A percentile compares a stretch with the other conserved stretches of the same genome.
Conservation (phyloP, 2,329 filamentous ascomycete genomes). For the Aspergillus sojae region DNA sequence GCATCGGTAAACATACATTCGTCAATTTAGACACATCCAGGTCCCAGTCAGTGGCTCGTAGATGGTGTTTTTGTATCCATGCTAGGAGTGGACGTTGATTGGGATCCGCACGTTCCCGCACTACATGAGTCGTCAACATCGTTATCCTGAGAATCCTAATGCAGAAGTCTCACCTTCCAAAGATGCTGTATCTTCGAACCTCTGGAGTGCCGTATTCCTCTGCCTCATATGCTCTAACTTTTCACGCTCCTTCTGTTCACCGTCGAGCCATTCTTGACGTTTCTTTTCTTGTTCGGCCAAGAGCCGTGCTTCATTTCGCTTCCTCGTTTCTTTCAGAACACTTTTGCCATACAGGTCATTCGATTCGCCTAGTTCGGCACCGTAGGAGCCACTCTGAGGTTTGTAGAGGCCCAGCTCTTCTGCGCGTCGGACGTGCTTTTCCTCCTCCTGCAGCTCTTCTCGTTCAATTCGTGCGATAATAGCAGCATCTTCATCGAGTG, state of each 20-base stretch:
- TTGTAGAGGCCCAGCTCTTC: constrained; percentile 46
- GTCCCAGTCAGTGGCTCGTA: constrained; percentile 39
- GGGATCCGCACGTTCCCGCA: constrained; percentile 42
- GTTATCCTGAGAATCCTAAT: neutral
- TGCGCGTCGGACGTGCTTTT: constrained; percentile 39
- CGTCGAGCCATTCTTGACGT: constrained; percentile 55
- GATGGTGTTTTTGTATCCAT: constrained; percentile 47
- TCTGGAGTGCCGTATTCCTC: constrained; percentile 40
- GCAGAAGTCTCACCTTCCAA: constrained; percentile 36
- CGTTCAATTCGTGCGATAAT: constrained; percentile 49
- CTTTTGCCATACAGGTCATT: constrained; percentile 47
- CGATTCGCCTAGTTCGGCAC: constrained; percentile 43
- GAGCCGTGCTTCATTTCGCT: constrained; percentile 43
- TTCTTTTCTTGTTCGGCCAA: constrained; percentile 50
- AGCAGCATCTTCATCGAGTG: constrained; percentile 52
- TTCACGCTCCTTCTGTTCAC: constrained; percentile 49
- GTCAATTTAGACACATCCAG: constrained; percentile 37
- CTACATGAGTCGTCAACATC: constrained; percentile 26
- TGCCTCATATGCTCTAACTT: constrained; percentile 33
- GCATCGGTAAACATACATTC: constrained; percentile 31
- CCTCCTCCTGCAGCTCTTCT: constrained; percentile 42
- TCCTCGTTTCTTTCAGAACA: constrained; percentile 43
- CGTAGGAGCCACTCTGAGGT: constrained; percentile 49
- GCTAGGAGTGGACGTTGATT: constrained; percentile 41
- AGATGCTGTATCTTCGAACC: constrained; percentile 37